These are phyloP conservation scores for Rhodosorus marinus DNA, from an alignment of 23 red algal species.

Conservation along the genomic window DNA sequence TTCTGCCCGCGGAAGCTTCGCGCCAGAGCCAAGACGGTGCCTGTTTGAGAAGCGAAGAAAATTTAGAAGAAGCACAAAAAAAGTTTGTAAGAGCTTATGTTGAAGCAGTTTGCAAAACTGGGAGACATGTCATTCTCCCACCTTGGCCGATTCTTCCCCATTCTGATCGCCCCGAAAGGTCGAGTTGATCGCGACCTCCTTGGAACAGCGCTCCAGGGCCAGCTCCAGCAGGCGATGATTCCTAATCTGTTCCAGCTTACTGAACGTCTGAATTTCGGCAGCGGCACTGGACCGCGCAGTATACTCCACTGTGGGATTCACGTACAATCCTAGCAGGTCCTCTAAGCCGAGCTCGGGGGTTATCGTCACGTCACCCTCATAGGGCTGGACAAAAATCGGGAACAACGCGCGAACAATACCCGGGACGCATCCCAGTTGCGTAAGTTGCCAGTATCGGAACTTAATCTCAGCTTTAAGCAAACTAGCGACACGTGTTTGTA, in stretches of 20 bases:
- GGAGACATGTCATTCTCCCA: too few relatives aligned
- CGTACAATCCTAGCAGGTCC: slow-evolving; percentile 34
- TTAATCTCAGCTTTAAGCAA: slow-evolving; percentile 61
- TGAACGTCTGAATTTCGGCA: slow-evolving; percentile 44
- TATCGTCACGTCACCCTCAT: slow-evolving; percentile 78
- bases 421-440: slow-evolving; percentile 64
- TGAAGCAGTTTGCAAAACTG: too few relatives aligned
- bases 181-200: too few relatives aligned
- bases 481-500: slow-evolving; percentile 51
- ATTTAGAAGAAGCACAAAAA: too few relatives aligned
- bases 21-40: too few relatives aligned
- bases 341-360: slow-evolving; percentile 46
- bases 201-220: slow-evolving; percentile 54
- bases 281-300: slow-evolving; percentile 14
- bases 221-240: slow-evolving; percentile 77
- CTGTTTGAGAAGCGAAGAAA: too few relatives aligned
- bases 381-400: slow-evolving; percentile 75
- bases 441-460: slow-evolving; percentile 78
- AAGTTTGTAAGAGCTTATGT: too few relatives aligned
- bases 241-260: slow-evolving; percentile 48
- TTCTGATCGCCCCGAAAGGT: too few relatives aligned
- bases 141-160: too few relatives aligned
- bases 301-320: slow-evolving; percentile 36
- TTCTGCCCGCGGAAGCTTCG: too few relatives aligned
- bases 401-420: slow-evolving; percentile 28